Base-by-base conservation (phyloP, 208 protist species). In the Plasmodiophora brassicae region DNA sequence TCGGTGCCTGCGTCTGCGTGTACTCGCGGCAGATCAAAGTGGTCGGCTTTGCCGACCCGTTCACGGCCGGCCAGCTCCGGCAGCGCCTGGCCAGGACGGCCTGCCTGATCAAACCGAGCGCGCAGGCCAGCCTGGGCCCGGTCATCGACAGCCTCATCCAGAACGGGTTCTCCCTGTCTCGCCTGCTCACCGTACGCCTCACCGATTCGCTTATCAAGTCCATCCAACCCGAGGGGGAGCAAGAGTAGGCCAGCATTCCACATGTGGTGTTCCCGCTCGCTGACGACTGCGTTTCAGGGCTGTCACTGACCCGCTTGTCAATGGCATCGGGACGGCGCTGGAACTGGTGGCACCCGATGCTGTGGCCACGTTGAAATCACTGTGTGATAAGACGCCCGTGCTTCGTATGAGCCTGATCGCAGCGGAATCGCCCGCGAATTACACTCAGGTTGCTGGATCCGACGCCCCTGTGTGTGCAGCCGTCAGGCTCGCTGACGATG, bases 21-120 rank as follows among this genome's bases (percentile, higher is more conserved):
- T 97, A 97, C 89, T 94, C 95, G 1, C 93, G 96, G 0, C 95
- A 96, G 38, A 93, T 98, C 14, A 95, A 95, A 57, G 88, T 98
- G 41, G 92, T 96, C 0, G 95, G 94, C 78, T 98, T 96, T 90
- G 95, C 92, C 38, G 96, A 98, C 90, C 93, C 96, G 28, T 93
- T 93, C 44, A 98, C 89, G 0, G 78, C 35, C 28, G n/a, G 1
- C 22, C 20, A 0, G 22, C 71, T 91, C n/a, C 45, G 60, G 35
- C 91, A 84, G n/a, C 46, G 85, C 36, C 78, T 46, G 0, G 84
- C 84, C 41, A 86, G 54, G 84, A 50, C n/a, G 10, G n/a, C 54
- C 10, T 86, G 84, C 84, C 45, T 93, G 57, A 91, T 93, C 84
- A 88, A 89, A 84, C 87, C 91, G 28, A 50, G 89, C 84, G 91